Evolutionary conservation across 441 rosid genomes (phyloP), one percentile per base, ranked within the genome.

Genomic region (Croton laevigatus): DNA sequence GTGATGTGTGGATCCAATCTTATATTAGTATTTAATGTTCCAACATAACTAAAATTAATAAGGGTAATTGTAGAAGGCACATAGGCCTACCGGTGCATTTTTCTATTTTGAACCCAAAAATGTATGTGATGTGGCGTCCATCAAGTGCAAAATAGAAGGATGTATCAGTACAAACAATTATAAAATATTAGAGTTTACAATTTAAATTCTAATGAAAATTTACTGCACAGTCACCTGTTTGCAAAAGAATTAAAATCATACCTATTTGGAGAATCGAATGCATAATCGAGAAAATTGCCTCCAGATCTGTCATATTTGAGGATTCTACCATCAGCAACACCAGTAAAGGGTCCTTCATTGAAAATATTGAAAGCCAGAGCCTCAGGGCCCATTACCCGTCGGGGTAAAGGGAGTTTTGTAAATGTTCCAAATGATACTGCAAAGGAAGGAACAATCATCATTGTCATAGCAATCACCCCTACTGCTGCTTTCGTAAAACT

Each of bases 361-460:
- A 0, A 71, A 19, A 66, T 83, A n/a, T n/a, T 83, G 42, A 90
- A 90, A 2, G 76, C 87, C 8, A 87, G 66, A 71, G 91, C 78
- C 76, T 90, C 93, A 2, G 88, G 85, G 59, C 91, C 86, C 1
- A 59, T 23, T 12, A 83, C 88, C 11, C 78, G 78, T 23, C 20
- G 8, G 3, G 73, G 70, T 57, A 69, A 19, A 5, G 4, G 46
- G 0, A 66, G 52, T 58, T 52, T 19, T 4, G 23, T n/a, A 38
- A 70, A 70, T 11, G 48, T 32, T 23, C n/a, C n/a, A n/a, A n/a
- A n/a, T n/a, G n/a, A n/a, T n/a, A 34, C 42, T 44, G 49, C 11
- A 8, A 12, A 45, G 13, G 48, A 14, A 67, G 72, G 58, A 55
- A 52, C 52, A n/a, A 61, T 3, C 1, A 68, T n/a, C 7, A 61